Conservation (phyloP, 169 alveolate genomes). For the Plasmodium coatneyi region DNA sequence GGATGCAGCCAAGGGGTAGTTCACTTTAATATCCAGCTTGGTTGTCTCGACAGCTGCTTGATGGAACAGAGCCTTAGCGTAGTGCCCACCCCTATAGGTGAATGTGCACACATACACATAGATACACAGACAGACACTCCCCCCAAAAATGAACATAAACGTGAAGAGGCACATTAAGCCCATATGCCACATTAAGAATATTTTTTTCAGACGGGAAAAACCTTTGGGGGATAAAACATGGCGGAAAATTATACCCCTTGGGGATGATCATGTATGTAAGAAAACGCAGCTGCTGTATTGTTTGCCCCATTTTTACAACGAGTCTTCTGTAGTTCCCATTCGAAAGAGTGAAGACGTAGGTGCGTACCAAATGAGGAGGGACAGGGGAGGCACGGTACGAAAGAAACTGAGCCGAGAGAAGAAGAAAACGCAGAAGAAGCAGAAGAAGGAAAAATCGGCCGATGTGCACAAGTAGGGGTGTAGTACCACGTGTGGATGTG, state of each 20-base stretch:
- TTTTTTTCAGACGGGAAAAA: conserved; percentile 21
- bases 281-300: not conserved
- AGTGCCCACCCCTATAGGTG: not conserved
- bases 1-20: not conserved
- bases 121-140: not conserved
- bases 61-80: not conserved
- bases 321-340: conserved; percentile 15
- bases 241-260: not conserved
- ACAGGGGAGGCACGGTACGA: conserved; percentile 76
- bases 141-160: conserved; percentile 11
- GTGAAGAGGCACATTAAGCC: conserved; percentile 41
- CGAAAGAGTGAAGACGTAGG: not conserved
- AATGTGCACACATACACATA: not conserved
- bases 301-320: conserved; percentile 13
- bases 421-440: conserved; percentile 71
- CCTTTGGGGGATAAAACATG: not conserved
- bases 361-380: conserved; percentile 70
- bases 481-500: not conserved
- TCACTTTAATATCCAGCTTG: not conserved
- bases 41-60: not conserved
- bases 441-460: conserved; percentile 47
- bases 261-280: not conserved
- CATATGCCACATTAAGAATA: conserved; percentile 31
- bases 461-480: conserved; percentile 38
- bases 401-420: conserved; percentile 71